phyloP scores from a whole-genome alignment of 176 grass and related monocot genomes.

The Musa troglodytarum region DNA sequence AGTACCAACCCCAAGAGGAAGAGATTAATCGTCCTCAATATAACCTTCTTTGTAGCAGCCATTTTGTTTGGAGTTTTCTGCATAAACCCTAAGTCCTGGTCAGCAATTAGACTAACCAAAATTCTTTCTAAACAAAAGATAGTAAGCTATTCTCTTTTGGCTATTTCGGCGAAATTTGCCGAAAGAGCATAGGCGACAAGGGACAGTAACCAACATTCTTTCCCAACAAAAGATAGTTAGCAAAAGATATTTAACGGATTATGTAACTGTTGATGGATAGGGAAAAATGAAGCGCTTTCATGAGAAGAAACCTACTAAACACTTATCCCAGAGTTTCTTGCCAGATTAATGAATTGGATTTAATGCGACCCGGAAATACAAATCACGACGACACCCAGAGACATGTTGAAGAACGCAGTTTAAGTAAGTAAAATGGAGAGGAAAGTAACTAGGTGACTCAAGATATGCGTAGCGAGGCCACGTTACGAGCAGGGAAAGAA shows the following conservation, averaged over 20 bases:
- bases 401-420: not conserved
- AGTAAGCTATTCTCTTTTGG: too few species aligned
- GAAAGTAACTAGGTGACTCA: not conserved
- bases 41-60: slow-evolving; percentile 62
- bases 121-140: not conserved
- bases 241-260: not conserved
- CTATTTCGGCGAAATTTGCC: too few species aligned
- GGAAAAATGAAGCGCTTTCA: not conserved
- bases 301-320: not conserved
- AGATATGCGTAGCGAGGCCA: not conserved
- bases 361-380: not conserved
- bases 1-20: slow-evolving; percentile 74
- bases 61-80: slow-evolving; percentile 75
- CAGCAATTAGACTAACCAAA: slow-evolving; percentile 18
- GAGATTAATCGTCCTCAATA: slow-evolving; percentile 65
- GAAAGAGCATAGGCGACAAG: too few species aligned
- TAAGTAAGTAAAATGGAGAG: not conserved
- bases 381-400: not conserved
- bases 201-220: not conserved
- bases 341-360: too few species aligned
- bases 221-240: not conserved
- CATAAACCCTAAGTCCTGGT: slow-evolving; percentile 24
- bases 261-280: not conserved
- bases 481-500: not conserved
- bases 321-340: not conserved